Evolutionary conservation across 2,329 filamentous ascomycete species (phyloP).

Genomic region (Cladosporium cucumerinum): DNA sequence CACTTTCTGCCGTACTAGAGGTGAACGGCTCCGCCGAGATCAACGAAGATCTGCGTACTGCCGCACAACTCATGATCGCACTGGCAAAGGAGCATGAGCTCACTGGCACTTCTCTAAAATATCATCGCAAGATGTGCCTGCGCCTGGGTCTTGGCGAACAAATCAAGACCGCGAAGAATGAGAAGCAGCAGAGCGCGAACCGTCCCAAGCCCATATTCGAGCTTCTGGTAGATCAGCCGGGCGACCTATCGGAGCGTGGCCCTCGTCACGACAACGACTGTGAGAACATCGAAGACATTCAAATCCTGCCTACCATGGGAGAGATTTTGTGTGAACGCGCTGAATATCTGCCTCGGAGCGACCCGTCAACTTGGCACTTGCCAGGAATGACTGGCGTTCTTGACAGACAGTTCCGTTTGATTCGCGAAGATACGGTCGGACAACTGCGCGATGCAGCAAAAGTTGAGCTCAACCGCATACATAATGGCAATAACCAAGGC

Average conservation of each 20-base stretch:
- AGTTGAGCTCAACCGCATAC: conserved; percentile 38
- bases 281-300: conserved; percentile 45
- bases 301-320: conserved; percentile 48
- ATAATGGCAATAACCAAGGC: conserved; percentile 17
- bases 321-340: conserved; percentile 45
- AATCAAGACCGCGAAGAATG: neutral
- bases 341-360: conserved; percentile 43
- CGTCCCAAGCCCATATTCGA: conserved; percentile 11
- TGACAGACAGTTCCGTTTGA: conserved; percentile 55
- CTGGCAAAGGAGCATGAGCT: neutral
- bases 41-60: conserved; percentile 17
- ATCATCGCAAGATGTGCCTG: conserved; percentile 1
- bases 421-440: conserved; percentile 55
- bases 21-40: conserved; percentile 19
- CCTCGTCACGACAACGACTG: conserved; percentile 52
- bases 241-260: conserved; percentile 32
- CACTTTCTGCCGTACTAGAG: conserved; percentile 16
- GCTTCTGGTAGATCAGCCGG: conserved; percentile 27
- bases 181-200: neutral
- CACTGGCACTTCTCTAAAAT: neutral
- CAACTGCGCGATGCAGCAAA: conserved; percentile 51
- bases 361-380: conserved; percentile 41
- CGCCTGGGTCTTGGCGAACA: neutral
- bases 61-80: conserved; percentile 16
- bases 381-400: conserved; percentile 48